Conservation (phyloP, 331 rosid genomes). For the Rosa hybrid region DNA sequence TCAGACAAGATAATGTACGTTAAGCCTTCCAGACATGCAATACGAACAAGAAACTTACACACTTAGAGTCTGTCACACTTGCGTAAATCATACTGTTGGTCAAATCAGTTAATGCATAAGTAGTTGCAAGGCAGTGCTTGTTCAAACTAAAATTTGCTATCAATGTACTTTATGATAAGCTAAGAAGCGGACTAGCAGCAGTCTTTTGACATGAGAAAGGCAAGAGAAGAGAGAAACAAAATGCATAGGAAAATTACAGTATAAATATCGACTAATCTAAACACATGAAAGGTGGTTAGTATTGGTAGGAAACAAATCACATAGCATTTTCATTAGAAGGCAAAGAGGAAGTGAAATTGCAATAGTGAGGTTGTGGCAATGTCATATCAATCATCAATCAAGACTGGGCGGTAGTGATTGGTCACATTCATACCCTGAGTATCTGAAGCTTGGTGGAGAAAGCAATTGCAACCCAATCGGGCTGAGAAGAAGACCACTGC, state of each 20-base stretch:
- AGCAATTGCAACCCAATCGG: conserved; percentile 99
- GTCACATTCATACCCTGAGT: conserved; percentile 66
- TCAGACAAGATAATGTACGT: background rate
- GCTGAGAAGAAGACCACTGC: conserved; percentile 98
- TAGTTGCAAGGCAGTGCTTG: background rate
- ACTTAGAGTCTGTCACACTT: background rate
- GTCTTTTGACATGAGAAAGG: background rate
- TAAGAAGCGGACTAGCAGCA: background rate
- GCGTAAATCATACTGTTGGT: background rate
- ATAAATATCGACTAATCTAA: background rate
- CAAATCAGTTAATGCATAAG: background rate
- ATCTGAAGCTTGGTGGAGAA: conserved; percentile 96
- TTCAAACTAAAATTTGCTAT: background rate
- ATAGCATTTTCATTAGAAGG: conserved; percentile 3
- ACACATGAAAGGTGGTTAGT: background rate
- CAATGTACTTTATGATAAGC: background rate
- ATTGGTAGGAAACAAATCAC: conserved; percentile 2
- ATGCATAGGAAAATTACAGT: background rate
- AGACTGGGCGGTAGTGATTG: background rate
- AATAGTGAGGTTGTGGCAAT: conserved; percentile 2
- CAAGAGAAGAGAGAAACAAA: conserved; percentile 6
- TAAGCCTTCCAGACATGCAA: background rate
- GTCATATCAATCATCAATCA: conserved; percentile 10
- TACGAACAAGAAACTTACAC: conserved; percentile 1
- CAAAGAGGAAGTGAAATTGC: conserved; percentile 9